Percentiles rank a stretch among this genome's conserved stretches.
phyloP scores from a whole-genome alignment of 441 rosid genomes.

The Corymbia calophylla region DNA sequence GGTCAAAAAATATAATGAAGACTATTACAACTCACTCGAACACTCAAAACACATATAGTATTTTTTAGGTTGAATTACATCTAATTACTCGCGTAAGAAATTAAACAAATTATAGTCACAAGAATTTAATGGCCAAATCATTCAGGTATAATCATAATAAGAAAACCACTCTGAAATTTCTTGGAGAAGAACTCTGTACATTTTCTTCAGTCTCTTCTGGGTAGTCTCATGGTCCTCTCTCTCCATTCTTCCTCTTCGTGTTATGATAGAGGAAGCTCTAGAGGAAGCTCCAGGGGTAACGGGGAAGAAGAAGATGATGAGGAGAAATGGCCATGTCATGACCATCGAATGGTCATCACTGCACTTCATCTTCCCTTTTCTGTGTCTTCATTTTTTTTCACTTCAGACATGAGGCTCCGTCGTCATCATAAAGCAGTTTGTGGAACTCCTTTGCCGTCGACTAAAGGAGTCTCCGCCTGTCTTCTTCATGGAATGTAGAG shows the following conservation, averaged over 20 bases:
- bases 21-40: accelerated
- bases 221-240: neutral
- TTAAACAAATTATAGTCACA: too few species aligned
- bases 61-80: accelerated
- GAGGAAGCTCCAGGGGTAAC: neutral
- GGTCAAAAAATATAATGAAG: accelerated
- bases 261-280: neutral
- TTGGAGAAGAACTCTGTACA: neutral
- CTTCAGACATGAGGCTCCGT: too few species aligned
- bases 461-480: too few species aligned
- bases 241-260: neutral
- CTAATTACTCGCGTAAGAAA: neutral
- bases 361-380: too few species aligned
- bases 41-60: accelerated
- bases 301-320: accelerated
- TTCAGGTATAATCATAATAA: neutral
- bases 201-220: neutral
- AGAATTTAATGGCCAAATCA: neutral
- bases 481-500: too few species aligned
- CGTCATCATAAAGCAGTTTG: too few species aligned
- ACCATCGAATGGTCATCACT: neutral
- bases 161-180: neutral
- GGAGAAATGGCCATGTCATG: neutral
- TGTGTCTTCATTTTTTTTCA: too few species aligned
- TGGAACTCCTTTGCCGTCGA: too few species aligned